Conservation (phyloP, 2,329 filamentous ascomycete genomes). For the Claviceps sp. region DNA sequence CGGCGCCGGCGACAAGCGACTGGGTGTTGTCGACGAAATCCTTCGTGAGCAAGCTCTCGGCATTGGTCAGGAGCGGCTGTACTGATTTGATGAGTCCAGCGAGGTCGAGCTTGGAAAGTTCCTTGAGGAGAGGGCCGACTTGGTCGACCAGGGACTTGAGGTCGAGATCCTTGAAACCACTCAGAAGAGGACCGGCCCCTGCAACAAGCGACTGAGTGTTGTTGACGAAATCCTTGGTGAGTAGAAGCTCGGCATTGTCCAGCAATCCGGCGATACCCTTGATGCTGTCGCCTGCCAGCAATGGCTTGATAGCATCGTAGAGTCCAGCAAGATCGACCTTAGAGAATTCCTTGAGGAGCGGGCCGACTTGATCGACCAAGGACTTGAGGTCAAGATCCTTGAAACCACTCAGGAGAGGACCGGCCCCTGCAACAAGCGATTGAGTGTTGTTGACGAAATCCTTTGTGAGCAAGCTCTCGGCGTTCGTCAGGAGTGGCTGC, state of each 20-base stretch:
- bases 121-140: constrained; percentile 16
- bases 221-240: constrained; percentile 11
- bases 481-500: constrained; percentile 9
- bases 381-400: constrained; percentile 17
- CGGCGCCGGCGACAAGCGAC: no score
- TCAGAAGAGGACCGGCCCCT: constrained; percentile 18
- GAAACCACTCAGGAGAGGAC: constrained; percentile 20
- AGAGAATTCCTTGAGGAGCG: constrained; percentile 14
- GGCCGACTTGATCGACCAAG: constrained; percentile 9
- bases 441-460: constrained; percentile 11
- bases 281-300: no score
- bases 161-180: constrained; percentile 18
- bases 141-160: constrained; percentile 9
- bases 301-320: no score
- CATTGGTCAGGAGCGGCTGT: no score
- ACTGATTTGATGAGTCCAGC: no score
- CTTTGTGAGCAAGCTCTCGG: constrained; percentile 5
- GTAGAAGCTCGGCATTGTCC: no score
- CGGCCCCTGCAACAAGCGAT: constrained; percentile 9
- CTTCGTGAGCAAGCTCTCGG: no score
- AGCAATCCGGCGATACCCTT: no score
- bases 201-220: constrained; percentile 6
- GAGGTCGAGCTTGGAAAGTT: no score
- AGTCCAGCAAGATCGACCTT: constrained; percentile 2
- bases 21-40: no score